Conservation (phyloP, 1,284 basidiomycete species). For the Sanghuangporus weigelae region DNA sequence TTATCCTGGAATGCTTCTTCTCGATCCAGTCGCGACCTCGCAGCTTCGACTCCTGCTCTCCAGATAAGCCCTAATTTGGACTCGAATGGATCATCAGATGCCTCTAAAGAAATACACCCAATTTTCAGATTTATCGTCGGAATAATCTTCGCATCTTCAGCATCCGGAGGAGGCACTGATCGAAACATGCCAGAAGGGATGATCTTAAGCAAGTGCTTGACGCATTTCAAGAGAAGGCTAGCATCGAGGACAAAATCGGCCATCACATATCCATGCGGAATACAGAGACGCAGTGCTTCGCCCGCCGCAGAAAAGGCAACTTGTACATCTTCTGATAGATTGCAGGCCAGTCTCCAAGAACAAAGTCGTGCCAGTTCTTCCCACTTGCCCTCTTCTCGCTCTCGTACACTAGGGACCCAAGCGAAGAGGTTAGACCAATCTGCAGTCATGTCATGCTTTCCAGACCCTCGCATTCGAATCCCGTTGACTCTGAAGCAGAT, state of each 20-base stretch:
- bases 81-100: conserved; percentile 88
- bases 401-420: conserved; percentile 37
- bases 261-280: conserved; percentile 77
- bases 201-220: conserved; percentile 56
- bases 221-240: conserved; percentile 59
- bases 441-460: conserved; percentile 17
- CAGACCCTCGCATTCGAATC: conserved; percentile 26
- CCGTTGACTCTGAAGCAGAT: conserved; percentile 44
- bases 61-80: conserved; percentile 75
- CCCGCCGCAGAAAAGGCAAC: conserved; percentile 47
- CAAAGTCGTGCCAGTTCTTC: conserved; percentile 73
- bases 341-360: conserved; percentile 47
- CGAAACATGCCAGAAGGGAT: conserved; percentile 42
- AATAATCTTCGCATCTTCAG: conserved; percentile 67
- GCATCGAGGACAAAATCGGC: conserved; percentile 69
- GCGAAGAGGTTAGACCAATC: conserved; percentile 35
- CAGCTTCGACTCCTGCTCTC: conserved; percentile 74
- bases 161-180: conserved; percentile 48
- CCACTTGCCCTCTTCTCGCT: conserved; percentile 51
- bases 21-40: conserved; percentile 67
- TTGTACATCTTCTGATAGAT: conserved; percentile 26
- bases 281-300: conserved; percentile 66
- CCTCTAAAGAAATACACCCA: conserved; percentile 65
- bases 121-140: conserved; percentile 65
- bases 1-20: conserved; percentile 83